These are phyloP conservation scores for Moricandia arvensis DNA, from an alignment of 345 rosid genomes.

Conservation along the genomic window DNA sequence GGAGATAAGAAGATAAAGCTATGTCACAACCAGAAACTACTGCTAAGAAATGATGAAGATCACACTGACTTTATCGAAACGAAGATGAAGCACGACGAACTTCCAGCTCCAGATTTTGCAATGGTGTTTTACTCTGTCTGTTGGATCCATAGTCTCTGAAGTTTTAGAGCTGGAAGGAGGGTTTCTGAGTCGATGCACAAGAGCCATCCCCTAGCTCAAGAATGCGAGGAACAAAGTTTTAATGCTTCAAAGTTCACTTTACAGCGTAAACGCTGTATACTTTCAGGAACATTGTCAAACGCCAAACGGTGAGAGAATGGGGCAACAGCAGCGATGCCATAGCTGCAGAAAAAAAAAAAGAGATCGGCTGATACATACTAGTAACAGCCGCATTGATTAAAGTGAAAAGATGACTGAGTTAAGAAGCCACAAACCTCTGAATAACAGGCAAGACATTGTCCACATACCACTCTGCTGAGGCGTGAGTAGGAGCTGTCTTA, in stretches of 20 bases:
- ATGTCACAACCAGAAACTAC: constrained; percentile 5
- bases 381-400: not conserved
- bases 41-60: not conserved
- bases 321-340: constrained; percentile 88
- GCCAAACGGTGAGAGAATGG: constrained; percentile 93
- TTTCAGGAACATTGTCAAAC: constrained; percentile 69
- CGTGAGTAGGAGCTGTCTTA: constrained; percentile 85
- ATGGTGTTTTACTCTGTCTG: constrained; percentile 39
- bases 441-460: constrained; percentile 80
- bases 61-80: constrained; percentile 78
- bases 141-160: constrained; percentile 38
- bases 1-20: no score
- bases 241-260: constrained; percentile 92
- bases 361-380: not conserved
- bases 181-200: constrained; percentile 62
- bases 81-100: constrained; percentile 88
- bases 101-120: constrained; percentile 49
- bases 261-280: constrained; percentile 83
- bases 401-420: not conserved
- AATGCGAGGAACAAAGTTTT: constrained; percentile 61
- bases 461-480: constrained; percentile 82
- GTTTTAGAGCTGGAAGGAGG: constrained; percentile 41
- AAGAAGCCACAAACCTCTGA: constrained; percentile 57
- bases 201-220: constrained; percentile 56
- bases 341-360: constrained; percentile 45